Evolutionary conservation across 371 early-diverging fungal genomes (phyloP), one percentile per base, ranked within the genome.

Genomic region (Mucor ambiguus): DNA sequence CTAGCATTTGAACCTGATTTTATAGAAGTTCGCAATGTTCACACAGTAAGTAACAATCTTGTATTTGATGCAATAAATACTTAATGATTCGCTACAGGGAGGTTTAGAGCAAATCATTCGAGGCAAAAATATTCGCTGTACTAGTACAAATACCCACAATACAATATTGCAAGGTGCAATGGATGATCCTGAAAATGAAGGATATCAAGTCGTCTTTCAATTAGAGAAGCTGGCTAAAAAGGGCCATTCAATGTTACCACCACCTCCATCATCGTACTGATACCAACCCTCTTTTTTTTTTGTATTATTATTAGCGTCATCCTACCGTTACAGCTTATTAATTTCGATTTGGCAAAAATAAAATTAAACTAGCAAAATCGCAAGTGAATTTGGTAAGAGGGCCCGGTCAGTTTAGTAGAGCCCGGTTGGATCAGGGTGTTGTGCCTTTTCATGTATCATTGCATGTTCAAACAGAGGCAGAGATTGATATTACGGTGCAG

Each of bases 1-100:
- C 79, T 96, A 57, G 96, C 96, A 2, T 95, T 94, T 69, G 93
- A 94, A 58, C 76, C 91, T 5, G 85, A 84, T 28, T 96, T 97
- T 72, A 92, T 96, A 60, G 96, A 96, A 77, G 82, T 97, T 30
- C 87, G 95, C 29, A 85, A 95, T 66, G 89, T 95, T 14, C 87
- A 92, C 58, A 89, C 92, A 8, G 73, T 73, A 73, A 72, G 73
- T 59, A 16, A 12, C 22, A 3, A 10, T 7, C 8, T n/a, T 11
- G 4, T 46, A 5, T 10, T 20, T 6, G 46, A 48, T 6, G 9
- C 9, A 7, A 4, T n/a, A n/a, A 22, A 1, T 22, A 20, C 22
- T 11, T 22, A 9, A 46, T 22, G 7, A 22, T 11, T 46, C 8
- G n/a, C 22, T 4, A 11, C 22, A 46, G 46, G 46, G 46, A 10